phyloP scores from a whole-genome alignment of 345 rosid genomes.

The Moricandia arvensis region DNA sequence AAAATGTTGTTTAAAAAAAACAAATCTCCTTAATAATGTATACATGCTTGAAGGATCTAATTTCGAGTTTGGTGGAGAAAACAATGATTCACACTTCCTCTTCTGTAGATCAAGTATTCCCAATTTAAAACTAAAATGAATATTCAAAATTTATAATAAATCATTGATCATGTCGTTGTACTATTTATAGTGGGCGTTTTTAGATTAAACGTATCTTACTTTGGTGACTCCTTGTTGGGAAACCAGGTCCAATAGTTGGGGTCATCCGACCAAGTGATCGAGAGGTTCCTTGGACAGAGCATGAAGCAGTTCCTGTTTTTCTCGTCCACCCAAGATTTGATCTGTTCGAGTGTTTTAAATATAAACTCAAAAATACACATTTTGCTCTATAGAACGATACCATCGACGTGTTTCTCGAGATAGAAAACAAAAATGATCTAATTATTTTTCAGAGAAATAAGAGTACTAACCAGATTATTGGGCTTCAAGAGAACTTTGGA shows the following conservation, averaged over 20 bases:
- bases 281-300: conserved; percentile 55
- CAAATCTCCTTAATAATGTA: neutral
- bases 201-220: conserved; percentile 28
- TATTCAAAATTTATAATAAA: neutral
- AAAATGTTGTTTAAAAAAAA: neutral
- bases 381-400: neutral
- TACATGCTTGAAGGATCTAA: neutral
- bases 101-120: no score
- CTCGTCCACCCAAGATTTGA: conserved; percentile 60
- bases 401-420: neutral
- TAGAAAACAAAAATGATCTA: neutral
- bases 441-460: neutral
- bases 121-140: no score
- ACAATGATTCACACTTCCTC: no score
- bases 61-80: neutral
- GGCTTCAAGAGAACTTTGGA: conserved; percentile 48
- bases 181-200: neutral
- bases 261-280: conserved; percentile 63
- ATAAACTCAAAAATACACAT: no score
- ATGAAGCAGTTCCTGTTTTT: conserved; percentile 54
- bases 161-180: neutral
- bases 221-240: conserved; percentile 37
- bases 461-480: conserved; percentile 40
- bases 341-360: conserved; percentile 21
- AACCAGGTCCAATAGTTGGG: conserved; percentile 57